Evolutionary conservation across 331 rosid species (phyloP).

Genomic region (Acacia pycnantha): DNA sequence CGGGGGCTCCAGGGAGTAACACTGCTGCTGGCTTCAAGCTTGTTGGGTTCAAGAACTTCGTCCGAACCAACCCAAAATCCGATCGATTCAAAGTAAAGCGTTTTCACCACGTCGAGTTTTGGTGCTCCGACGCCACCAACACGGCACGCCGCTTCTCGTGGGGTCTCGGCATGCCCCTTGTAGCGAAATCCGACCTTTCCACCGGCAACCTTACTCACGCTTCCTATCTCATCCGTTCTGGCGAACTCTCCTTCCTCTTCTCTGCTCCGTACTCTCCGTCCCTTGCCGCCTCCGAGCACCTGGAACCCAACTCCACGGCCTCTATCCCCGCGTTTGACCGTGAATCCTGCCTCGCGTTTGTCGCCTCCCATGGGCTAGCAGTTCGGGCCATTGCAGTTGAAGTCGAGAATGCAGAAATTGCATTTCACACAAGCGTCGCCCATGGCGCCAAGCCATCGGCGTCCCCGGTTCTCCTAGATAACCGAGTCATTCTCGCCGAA

Average conservation of each 20-base stretch:
- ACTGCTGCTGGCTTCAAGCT: slow-evolving; percentile 39
- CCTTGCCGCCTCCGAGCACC: slow-evolving; percentile 33
- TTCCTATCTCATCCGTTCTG: slow-evolving; percentile 86
- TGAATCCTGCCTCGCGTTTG: slow-evolving; percentile 49
- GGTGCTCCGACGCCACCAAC: slow-evolving; percentile 90
- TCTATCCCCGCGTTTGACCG: slow-evolving; percentile 62
- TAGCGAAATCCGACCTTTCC: slow-evolving; percentile 83
- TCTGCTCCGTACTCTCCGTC: slow-evolving; percentile 79
- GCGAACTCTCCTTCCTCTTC: slow-evolving; percentile 83
- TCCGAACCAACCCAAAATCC: slow-evolving; percentile 68
- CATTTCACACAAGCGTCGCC: slow-evolving; percentile 55
- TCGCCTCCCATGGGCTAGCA: slow-evolving; percentile 70
- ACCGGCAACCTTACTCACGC: slow-evolving; percentile 78
- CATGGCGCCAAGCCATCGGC: slow-evolving; percentile 57
- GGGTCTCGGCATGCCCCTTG: slow-evolving; percentile 81
- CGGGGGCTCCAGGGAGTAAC: too few relatives aligned
- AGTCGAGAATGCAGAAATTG: slow-evolving; percentile 67
- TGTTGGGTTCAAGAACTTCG: slow-evolving; percentile 64
- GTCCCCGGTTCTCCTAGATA: slow-evolving; percentile 47
- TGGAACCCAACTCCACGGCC: slow-evolving; percentile 37
- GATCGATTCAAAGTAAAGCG: slow-evolving; percentile 67
- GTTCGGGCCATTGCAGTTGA: slow-evolving; percentile 76
- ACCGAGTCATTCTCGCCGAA: slow-evolving; percentile 51
- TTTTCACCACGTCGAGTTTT: slow-evolving; percentile 87
- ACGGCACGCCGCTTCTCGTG: slow-evolving; percentile 71